These are phyloP conservation scores for Raphanus hybrid DNA, from an alignment of 441 rosid genomes.

Conservation along the genomic window DNA sequence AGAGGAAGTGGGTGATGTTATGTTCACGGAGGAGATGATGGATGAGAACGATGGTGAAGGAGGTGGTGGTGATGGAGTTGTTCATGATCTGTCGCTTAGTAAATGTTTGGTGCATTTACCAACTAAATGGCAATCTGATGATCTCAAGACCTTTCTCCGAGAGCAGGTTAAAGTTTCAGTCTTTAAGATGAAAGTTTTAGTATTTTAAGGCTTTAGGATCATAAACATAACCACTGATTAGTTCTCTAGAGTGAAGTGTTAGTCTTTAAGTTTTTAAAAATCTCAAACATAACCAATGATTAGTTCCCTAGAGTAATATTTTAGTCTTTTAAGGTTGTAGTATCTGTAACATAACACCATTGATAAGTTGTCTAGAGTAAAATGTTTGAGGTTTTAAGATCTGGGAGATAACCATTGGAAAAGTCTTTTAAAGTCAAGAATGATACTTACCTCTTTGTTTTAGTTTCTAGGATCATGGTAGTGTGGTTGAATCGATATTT, in stretches of 20 bases:
- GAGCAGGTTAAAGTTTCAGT: conserved; percentile 56
- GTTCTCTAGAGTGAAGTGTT: conserved; percentile 1
- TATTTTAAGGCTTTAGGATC: neutral
- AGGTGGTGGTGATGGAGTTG: conserved; percentile 31
- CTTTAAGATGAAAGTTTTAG: conserved; percentile 6
- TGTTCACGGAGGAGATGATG: conserved; percentile 69
- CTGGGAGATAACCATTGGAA: neutral
- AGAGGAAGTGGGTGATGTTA: conserved; percentile 43
- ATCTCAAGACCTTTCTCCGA: conserved; percentile 61
- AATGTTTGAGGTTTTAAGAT: neutral
- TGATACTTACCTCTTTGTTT: neutral
- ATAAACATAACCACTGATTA: neutral
- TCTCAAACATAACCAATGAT: neutral
- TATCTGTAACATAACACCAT: neutral
- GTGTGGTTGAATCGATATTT: neutral
- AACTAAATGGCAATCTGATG: conserved; percentile 66
- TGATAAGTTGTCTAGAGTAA: neutral
- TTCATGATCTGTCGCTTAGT: conserved; percentile 53
- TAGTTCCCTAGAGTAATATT: conserved; percentile 1
- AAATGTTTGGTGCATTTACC: conserved; percentile 88
- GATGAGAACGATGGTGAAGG: conserved; percentile 56
- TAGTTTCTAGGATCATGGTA: neutral
- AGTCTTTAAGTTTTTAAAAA: conserved; percentile 6
- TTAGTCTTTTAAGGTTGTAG: neutral
- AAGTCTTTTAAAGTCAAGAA: neutral